Percentiles rank a stretch among this genome's conserved stretches.
Conservation (phyloP, 129 eudicot species). For the Flaveria robusta region DNA sequence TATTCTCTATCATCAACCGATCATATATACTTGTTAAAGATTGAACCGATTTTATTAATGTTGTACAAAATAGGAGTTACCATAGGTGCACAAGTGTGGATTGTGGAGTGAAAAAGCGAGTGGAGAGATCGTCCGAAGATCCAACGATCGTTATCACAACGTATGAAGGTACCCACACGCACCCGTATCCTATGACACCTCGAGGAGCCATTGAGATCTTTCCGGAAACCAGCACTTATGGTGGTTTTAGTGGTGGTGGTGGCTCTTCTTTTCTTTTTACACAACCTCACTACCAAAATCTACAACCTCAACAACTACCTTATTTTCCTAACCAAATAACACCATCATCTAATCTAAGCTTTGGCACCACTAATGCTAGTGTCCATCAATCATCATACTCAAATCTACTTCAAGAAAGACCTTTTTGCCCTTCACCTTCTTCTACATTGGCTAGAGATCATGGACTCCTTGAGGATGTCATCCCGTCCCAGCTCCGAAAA, state of each 20-base stretch:
- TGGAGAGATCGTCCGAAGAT: slow-evolving; percentile 81
- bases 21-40: slow-evolving; percentile 7
- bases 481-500: slow-evolving; percentile 53
- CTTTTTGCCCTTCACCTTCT: slow-evolving; percentile 41
- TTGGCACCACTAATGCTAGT: slow-evolving; percentile 33
- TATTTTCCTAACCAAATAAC: slow-evolving; percentile 47
- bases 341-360: slow-evolving; percentile 39
- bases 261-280: slow-evolving; percentile 41
- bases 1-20: not conserved
- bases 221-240: slow-evolving; percentile 40
- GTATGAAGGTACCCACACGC: slow-evolving; percentile 89
- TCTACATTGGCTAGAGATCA: slow-evolving; percentile 57
- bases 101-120: slow-evolving; percentile 94
- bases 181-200: slow-evolving; percentile 73
- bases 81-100: slow-evolving; percentile 89
- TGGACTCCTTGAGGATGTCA: slow-evolving; percentile 88
- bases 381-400: slow-evolving; percentile 29
- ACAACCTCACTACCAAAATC: slow-evolving; percentile 40
- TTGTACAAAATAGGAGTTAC: slow-evolving; percentile 66
- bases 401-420: slow-evolving; percentile 37
- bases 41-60: not conserved
- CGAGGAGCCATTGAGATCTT: slow-evolving; percentile 63
- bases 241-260: slow-evolving; percentile 42
- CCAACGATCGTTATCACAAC: slow-evolving; percentile 81
- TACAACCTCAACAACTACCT: slow-evolving; percentile 40